Evolutionary conservation across 257 asterid species (phyloP).

Genomic region (Fraxinus quadrangulata): DNA sequence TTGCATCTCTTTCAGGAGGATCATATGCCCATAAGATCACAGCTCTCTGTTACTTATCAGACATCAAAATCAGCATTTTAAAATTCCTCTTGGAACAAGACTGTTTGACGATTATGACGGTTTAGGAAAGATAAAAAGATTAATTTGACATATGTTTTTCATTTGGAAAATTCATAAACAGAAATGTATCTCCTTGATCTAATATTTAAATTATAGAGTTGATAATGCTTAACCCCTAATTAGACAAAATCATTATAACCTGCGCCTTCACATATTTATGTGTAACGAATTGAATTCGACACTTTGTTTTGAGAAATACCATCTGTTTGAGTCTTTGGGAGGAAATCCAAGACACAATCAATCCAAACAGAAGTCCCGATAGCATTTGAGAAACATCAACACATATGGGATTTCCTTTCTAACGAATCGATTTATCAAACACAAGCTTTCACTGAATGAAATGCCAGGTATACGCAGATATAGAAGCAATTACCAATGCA

Average conservation of each 20-base stretch:
- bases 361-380: neutral
- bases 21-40: constrained; percentile 68
- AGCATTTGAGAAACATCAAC: neutral
- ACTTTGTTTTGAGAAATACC: neutral
- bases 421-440: too few relatives aligned
- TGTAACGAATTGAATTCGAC: neutral
- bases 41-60: constrained; percentile 52
- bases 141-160: too few relatives aligned
- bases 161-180: neutral
- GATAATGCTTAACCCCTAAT: neutral
- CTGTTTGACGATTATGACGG: neutral
- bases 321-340: neutral
- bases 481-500: neutral
- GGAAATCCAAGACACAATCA: neutral
- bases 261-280: neutral
- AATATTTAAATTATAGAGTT: neutral
- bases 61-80: constrained; percentile 13
- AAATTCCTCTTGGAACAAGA: constrained; percentile 4
- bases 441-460: neutral
- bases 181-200: neutral
- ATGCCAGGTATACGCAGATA: neutral
- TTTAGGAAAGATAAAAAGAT: neutral
- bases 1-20: constrained; percentile 81
- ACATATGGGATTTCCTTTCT: neutral
- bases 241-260: neutral